Evolutionary conservation across 1,284 basidiomycete genomes (phyloP), one percentile per base, ranked within the genome.

Genomic region (Exobasidium cylindrosporum): DNA sequence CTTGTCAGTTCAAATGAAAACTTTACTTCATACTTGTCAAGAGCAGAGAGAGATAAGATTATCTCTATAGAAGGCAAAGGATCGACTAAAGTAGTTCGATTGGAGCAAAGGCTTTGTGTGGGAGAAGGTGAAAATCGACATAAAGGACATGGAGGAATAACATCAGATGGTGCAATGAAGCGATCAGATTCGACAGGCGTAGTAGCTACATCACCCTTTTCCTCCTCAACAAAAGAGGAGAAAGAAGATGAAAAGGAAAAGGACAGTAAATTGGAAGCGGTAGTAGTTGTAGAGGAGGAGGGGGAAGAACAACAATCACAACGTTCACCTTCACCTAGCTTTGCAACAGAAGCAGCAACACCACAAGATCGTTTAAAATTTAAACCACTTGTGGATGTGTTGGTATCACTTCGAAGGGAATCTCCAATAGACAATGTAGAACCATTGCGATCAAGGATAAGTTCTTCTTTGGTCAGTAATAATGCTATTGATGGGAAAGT

Each of bases 391-490:
- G 45, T 58, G 2, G 43, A 52, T 14, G 28, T 30, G 23, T 32
- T 58, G 10, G 57, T 58, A 13, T 52, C 29, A 21, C 40, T 58
- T 3, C n/a, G 57, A 17, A 58, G n/a, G 29, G 47, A 53, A 40
- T 14, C 47, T 2, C 5, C 26, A 13, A 4, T 13, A 4, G 26
- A 50, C 5, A 28, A 50, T 26, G 10, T 26, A 26, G 35, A 31
- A 31, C 56, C 43, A 11, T 17, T 57, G 23, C 56, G 28, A 57
- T 57, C 35, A n/a, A 29, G 29, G 21, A 28, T 46, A 43, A 29
- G 43, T 23, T 21, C 4, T 26, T 47, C 23, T 17, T 44, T 44
- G 44, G 24, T 50, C 14, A 46, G 24, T 30, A 23, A 44, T 44
- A 11, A 13, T 14, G 6, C 53, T 11, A 40, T 32, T 21, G 56